Evolutionary conservation across 345 rosid genomes (phyloP).

Genomic region (Salix brachista): DNA sequence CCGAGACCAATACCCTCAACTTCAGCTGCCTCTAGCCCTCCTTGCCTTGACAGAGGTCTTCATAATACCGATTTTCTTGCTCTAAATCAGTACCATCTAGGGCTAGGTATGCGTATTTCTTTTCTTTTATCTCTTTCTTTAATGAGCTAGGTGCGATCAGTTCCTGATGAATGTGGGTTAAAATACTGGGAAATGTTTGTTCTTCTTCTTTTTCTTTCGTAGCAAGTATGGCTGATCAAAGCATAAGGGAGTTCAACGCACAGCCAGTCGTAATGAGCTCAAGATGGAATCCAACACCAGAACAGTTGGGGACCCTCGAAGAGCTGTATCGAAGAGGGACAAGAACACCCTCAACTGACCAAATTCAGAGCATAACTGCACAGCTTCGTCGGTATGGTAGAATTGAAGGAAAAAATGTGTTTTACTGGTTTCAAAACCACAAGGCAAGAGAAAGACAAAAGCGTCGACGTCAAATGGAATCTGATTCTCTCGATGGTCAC

Average conservation of each 20-base stretch:
- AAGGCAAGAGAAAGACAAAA: constrained; percentile 90
- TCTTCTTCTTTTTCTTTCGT: neutral
- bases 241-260: constrained; percentile 56
- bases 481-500: constrained; percentile 21
- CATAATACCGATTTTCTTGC: constrained; percentile 44
- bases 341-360: constrained; percentile 85
- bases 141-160: no score
- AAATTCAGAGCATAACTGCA: constrained; percentile 80
- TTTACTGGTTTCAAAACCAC: constrained; percentile 98
- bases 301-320: constrained; percentile 80
- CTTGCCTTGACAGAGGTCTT: constrained; percentile 30
- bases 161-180: neutral
- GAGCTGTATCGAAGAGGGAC: constrained; percentile 80
- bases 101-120: constrained; percentile 31
- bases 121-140: neutral
- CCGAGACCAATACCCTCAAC: constrained; percentile 55
- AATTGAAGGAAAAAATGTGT: constrained; percentile 95
- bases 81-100: constrained; percentile 51
- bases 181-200: neutral
- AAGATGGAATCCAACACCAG: constrained; percentile 95
- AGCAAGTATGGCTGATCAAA: constrained; percentile 50
- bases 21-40: constrained; percentile 16
- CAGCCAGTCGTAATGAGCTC: constrained; percentile 72
- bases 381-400: constrained; percentile 83
- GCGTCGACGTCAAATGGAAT: constrained; percentile 83